Evolutionary conservation across 1,139 yeast species (phyloP), one percentile per base, ranked within the genome.

Genomic region (Yamadazyma diospyri): DNA sequence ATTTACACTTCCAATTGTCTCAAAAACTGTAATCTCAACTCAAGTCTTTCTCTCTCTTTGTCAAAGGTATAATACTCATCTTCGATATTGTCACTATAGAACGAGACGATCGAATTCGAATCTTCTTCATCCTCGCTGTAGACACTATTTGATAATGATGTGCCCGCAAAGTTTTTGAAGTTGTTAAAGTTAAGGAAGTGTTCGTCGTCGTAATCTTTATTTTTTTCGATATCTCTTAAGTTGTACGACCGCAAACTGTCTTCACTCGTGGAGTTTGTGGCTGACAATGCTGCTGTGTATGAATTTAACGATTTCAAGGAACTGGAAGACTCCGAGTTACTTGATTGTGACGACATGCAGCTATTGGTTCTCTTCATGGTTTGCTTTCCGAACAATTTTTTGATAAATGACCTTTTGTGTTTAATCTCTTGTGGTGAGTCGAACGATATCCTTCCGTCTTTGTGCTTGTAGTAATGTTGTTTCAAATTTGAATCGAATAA

Each of bases 371-470:
- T 5, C 8, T 16, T 31, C 12, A 20, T n/a, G 3, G 14, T 11
- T 12, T 16, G 18, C 10, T 27, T 29, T 15, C 14, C 17, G 11
- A 29, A 29, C 7, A 23, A 13, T 14, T 25, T 30, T 8, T 14
- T 24, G 4, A 17, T 16, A 17, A 29, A 30, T 10, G 20, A 14
- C 19, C 16, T 25, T 23, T 38, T 33, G 19, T 17, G 22, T 29
- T 49, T 45, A 6, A 68, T 73, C 43, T 68, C 73, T 38, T 61
- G 54, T 3, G 74, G 73, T 26, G 55, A 54, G 42, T 68, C 73
- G 41, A 65, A 68, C 12, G 64, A 48, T 10, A 64, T 51, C 4
- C 59, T 40, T 29, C 59, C 57, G 32, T 41, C 38, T 12, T 53
- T 44, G 45, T 66, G 61, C 20, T 57, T 38, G 40, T 63, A 68